Evolutionary conservation across 192 early-diverging fungal genomes (phyloP).

Genomic region (Nowakowskiella sp.): DNA sequence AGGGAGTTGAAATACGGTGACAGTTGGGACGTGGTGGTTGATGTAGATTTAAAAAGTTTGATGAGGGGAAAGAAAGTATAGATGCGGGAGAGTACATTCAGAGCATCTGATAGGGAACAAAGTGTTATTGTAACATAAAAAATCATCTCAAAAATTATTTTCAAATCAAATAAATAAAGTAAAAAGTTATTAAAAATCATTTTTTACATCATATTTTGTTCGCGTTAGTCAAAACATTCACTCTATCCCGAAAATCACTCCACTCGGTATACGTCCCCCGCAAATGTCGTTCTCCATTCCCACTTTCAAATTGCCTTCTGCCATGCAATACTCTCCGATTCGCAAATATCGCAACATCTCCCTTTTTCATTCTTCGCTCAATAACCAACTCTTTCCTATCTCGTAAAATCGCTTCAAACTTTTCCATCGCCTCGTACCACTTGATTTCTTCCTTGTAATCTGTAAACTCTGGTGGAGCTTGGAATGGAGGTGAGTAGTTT

Average conservation of each 20-base stretch:
- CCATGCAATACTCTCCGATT: constrained; percentile 77
- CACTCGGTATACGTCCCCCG: constrained; percentile 59
- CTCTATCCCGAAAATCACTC: constrained; percentile 47
- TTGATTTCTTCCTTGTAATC: constrained; percentile 35
- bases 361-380: constrained; percentile 53
- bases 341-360: constrained; percentile 66
- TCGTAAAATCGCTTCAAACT: constrained; percentile 53
- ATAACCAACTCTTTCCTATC: constrained; percentile 44
- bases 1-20: too few species aligned
- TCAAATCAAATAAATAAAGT: too few species aligned
- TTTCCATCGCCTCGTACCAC: constrained; percentile 60
- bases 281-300: constrained; percentile 63
- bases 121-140: too few species aligned
- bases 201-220: too few species aligned
- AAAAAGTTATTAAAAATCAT: too few species aligned
- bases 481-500: constrained; percentile 79
- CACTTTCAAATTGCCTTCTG: constrained; percentile 60
- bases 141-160: too few species aligned
- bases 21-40: too few species aligned
- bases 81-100: too few species aligned
- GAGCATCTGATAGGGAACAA: too few species aligned
- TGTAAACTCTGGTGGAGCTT: constrained; percentile 55
- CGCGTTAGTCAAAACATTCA: too few species aligned
- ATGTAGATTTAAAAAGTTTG: too few species aligned
- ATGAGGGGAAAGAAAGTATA: too few species aligned